Evolutionary conservation across 2,329 filamentous ascomycete genomes (phyloP).

Genomic region (Fusarium sp.): DNA sequence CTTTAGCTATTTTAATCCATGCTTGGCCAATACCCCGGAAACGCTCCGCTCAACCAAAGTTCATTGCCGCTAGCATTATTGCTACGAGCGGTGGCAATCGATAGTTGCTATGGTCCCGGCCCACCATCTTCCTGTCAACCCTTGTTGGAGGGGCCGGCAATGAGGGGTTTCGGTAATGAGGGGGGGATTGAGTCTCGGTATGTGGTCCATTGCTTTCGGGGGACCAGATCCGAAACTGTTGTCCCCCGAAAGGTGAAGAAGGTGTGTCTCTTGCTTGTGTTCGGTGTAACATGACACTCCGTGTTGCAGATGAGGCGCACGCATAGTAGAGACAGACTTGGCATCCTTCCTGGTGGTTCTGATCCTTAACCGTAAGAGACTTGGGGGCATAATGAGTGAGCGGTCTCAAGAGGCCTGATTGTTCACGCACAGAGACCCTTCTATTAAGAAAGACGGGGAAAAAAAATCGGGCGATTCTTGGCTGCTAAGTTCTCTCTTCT

Average conservation of each 20-base stretch:
- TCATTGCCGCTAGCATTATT: neutral
- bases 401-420: neutral
- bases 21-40: neutral
- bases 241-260: neutral
- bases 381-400: neutral
- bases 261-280: neutral
- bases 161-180: constrained; percentile 2
- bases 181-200: neutral
- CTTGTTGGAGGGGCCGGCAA: neutral
- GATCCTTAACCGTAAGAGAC: neutral
- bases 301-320: neutral
- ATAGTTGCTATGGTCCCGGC: neutral
- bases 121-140: neutral
- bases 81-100: neutral
- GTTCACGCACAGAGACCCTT: neutral
- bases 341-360: neutral
- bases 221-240: neutral
- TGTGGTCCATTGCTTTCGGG: neutral
- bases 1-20: neutral
- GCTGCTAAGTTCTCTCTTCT: neutral
- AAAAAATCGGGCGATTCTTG: neutral
- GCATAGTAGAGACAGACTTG: neutral
- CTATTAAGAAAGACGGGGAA: neutral
- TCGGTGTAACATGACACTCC: neutral
- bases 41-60: neutral